Conservation (phyloP, 106 monocot species). For the Dendrobium huoshanense region DNA sequence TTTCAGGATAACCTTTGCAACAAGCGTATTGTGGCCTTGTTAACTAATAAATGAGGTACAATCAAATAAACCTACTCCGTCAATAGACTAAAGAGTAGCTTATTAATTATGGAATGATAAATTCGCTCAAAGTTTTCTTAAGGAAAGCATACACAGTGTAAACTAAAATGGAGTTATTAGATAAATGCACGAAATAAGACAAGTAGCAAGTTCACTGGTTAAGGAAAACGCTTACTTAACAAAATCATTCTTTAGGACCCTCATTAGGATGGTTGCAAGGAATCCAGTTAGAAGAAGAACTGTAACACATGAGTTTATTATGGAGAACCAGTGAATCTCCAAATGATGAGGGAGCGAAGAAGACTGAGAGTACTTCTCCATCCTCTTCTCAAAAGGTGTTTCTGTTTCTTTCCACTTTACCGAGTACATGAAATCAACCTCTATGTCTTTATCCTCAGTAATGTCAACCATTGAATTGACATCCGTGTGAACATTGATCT, state of each 20-base stretch:
- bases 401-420: conserved; percentile 49
- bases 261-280: conserved; percentile 57
- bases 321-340: conserved; percentile 69
- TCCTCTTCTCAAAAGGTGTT: conserved; percentile 51
- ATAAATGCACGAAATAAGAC: not conserved
- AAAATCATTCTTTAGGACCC: conserved; percentile 60
- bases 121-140: not conserved
- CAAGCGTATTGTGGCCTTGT: not conserved
- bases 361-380: conserved; percentile 60
- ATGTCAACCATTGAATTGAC: conserved; percentile 39
- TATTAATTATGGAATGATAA: not conserved
- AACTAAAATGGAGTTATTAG: not conserved
- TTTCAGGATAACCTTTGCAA: not conserved
- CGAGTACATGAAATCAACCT: conserved; percentile 51
- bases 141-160: not conserved
- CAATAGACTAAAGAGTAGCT: not conserved
- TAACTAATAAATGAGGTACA: not conserved
- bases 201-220: not conserved
- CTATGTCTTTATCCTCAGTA: conserved; percentile 39
- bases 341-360: conserved; percentile 36
- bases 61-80: not conserved
- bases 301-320: conserved; percentile 58
- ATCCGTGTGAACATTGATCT: conserved; percentile 36
- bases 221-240: conserved; percentile 34
- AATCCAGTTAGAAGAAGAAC: conserved; percentile 58